These are phyloP conservation scores for Entomortierella beljakovae DNA, from an alignment of 192 early-diverging fungal species.

Conservation along the genomic window DNA sequence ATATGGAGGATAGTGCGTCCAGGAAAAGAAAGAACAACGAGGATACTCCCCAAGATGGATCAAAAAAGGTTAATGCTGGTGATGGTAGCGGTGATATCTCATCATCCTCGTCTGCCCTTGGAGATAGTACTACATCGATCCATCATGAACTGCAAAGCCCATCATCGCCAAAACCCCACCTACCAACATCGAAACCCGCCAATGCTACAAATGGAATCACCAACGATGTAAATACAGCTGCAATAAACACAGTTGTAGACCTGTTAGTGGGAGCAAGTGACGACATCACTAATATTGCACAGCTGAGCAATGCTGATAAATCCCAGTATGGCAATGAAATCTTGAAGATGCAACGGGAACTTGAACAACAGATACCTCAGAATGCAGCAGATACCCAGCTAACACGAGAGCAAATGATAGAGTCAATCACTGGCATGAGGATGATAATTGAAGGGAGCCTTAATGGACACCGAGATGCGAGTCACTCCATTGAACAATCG, in stretches of 20 bases:
- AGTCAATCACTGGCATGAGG: slow-evolving; percentile 34
- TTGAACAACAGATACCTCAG: slow-evolving; percentile 39
- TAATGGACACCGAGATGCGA: slow-evolving; percentile 2
- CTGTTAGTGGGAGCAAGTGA: slow-evolving; percentile 31
- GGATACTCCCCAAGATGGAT: slow-evolving; percentile 12
- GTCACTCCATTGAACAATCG: neutral
- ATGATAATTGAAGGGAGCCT: slow-evolving; percentile 38
- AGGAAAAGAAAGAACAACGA: slow-evolving; percentile 36
- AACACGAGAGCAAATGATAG: slow-evolving; percentile 36
- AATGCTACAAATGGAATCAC: neutral
- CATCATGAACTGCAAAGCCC: no score
- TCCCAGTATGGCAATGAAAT: slow-evolving; percentile 23
- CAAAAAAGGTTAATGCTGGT: slow-evolving; percentile 29
- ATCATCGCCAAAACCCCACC: neutral
- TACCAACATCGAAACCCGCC: neutral
- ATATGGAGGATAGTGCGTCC: slow-evolving; percentile 13
- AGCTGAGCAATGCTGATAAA: no score
- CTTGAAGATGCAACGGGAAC: slow-evolving; percentile 38
- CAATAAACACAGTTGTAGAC: slow-evolving; percentile 33
- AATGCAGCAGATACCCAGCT: slow-evolving; percentile 11
- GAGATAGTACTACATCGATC: neutral
- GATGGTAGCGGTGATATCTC: neutral
- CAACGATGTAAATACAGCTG: slow-evolving; percentile 6
- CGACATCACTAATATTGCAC: no score
- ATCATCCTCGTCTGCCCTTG: neutral